These are phyloP conservation scores for Austroboletus novae-zelandiae DNA, from an alignment of 1,284 basidiomycete genomes.

Conservation along the genomic window DNA sequence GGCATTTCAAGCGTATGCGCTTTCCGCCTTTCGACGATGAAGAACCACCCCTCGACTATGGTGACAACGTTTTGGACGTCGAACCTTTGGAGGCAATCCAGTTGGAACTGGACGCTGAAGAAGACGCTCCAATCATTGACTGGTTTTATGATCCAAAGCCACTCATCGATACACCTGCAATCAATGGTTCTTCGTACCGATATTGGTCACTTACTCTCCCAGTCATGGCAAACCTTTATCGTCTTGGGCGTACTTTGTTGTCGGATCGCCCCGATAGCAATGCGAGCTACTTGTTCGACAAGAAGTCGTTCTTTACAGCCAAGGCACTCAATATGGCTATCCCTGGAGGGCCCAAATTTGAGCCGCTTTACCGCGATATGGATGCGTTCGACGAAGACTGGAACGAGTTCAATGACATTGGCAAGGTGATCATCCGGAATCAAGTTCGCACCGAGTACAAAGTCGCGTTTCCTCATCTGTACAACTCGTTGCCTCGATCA, in stretches of 20 bases:
- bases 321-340: constrained; percentile 99
- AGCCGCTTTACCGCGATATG: constrained; percentile 93
- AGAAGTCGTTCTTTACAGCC: constrained; percentile 97
- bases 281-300: constrained; percentile 92
- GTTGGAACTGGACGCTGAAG: constrained; percentile 91
- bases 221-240: constrained; percentile 96
- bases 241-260: constrained; percentile 89
- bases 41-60: constrained; percentile 97
- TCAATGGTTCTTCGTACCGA: constrained; percentile 93
- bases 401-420: constrained; percentile 99
- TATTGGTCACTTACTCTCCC: constrained; percentile 92
- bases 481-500: constrained; percentile 96
- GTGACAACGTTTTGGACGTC: constrained; percentile 97
- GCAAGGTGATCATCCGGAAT: constrained; percentile 99
- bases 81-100: constrained; percentile 98
- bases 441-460: constrained; percentile 99
- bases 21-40: constrained; percentile 99
- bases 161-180: constrained; percentile 80
- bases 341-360: constrained; percentile 97
- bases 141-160: constrained; percentile 99
- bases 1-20: constrained; percentile 99
- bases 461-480: constrained; percentile 98
- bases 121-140: constrained; percentile 92
- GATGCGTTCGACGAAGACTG: constrained; percentile 99
- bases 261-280: constrained; percentile 93